Base-by-base conservation (phyloP, 2,329 filamentous ascomycete species). In the Trichoderma brevicompactum region DNA sequence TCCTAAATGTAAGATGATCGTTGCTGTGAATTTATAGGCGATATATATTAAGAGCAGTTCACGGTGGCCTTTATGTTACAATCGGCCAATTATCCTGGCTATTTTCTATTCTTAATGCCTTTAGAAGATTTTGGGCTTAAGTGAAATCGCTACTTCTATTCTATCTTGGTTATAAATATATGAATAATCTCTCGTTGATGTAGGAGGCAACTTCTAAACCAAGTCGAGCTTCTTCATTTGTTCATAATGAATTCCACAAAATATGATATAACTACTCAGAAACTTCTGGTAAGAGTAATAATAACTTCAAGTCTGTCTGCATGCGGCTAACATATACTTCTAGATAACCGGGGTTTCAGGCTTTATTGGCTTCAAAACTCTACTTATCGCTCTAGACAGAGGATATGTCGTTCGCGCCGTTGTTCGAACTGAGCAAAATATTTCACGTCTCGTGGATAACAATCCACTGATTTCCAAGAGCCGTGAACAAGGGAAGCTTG, bases 311-410 rank as follows among this genome's bases (percentile, higher is more conserved):
- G 0, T 34, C 17, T 23, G 5, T 2, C 10, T 19, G 28, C 8
- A 38, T 17, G n/a, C 12, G n/a, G 6, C 49, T 54, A 38, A 54
- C 28, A 38, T 10, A 17, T 8, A 28, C n/a, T 10, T 34, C 12
- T 10, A 66, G 65, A 64, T 66, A 13, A 66, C 87, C 85, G 65
- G 50, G 15, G 17, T 32, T 36, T 64, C 65, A 3, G 50, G 59
- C 34, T 56, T 40, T n/a, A 58, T 66, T 23, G 65, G 65, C 10
- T 66, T 64, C 36, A 63, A 64, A 12, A 46, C 53, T 1, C 19
- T 66, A 9, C n/a, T 46, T 13, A 48, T 43, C 7, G 65, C 65
- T 34, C 56, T 67, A 8, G 40, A 63, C 23, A 44, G 36, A 15
- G 66, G 66, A 8, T 56, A 67, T 36, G 10, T 13, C 38, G 38